Evolutionary conservation across 1,284 basidiomycete genomes (phyloP).

Genomic region (Microbotryum scabiosae): DNA sequence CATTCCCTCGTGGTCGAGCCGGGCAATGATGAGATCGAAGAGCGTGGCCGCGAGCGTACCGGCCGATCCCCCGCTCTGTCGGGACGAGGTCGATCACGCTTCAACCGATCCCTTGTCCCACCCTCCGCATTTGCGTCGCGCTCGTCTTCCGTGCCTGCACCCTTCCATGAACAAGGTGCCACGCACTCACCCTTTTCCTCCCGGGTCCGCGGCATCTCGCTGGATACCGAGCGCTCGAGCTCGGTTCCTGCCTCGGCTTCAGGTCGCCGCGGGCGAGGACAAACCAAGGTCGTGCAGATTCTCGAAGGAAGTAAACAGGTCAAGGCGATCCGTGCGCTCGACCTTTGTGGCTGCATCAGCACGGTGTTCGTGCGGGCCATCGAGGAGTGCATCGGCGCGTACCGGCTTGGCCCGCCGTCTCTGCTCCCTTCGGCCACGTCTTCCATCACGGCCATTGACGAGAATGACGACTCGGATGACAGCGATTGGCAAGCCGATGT

Average conservation of each 20-base stretch:
- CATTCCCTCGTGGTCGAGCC: background rate
- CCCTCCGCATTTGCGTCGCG: slow-evolving; percentile 6
- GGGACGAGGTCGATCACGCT: slow-evolving; percentile 10
- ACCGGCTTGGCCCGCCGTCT: slow-evolving; percentile 23
- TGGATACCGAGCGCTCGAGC: slow-evolving; percentile 8
- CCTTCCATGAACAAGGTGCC: background rate
- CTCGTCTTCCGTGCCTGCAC: slow-evolving; percentile 23
- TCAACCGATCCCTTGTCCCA: slow-evolving; percentile 10
- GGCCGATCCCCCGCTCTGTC: background rate
- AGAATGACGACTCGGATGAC: slow-evolving; percentile 36
- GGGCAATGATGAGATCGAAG: slow-evolving; percentile 16
- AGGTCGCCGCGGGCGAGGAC: slow-evolving; percentile 1
- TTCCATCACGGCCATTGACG: slow-evolving; percentile 29
- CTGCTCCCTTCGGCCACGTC: slow-evolving; percentile 5
- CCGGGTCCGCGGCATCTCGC: slow-evolving; percentile 1
- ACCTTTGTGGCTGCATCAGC: slow-evolving; percentile 90
- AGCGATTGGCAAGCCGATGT: background rate
- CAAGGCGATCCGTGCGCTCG: slow-evolving; percentile 71
- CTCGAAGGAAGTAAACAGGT: slow-evolving; percentile 34
- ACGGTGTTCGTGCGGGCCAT: slow-evolving; percentile 70
- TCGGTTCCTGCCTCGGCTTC: slow-evolving; percentile 4
- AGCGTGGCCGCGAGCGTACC: slow-evolving; percentile 13
- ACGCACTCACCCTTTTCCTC: background rate
- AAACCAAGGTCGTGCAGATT: slow-evolving; percentile 15
- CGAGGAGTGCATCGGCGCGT: slow-evolving; percentile 44